These are phyloP conservation scores for Neurospora sp. DNA, from an alignment of 495 filamentous ascomycete genomes.

Conservation along the genomic window DNA sequence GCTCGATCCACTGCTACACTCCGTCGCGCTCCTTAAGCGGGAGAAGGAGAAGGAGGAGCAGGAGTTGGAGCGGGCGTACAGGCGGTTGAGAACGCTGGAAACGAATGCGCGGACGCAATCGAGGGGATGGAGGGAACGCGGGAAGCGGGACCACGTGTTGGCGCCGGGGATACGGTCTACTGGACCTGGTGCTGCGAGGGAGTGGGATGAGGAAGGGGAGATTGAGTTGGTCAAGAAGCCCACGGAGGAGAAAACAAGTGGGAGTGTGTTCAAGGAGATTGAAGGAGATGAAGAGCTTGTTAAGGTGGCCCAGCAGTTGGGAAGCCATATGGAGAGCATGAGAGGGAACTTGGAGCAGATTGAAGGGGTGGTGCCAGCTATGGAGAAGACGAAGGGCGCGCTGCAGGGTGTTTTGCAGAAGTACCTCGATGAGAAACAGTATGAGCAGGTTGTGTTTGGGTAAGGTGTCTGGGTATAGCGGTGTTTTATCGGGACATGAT, in stretches of 20 bases:
- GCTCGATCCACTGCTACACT: constrained; percentile 35
- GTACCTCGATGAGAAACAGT: constrained; percentile 34
- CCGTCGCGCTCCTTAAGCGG: constrained; percentile 28
- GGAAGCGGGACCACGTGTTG: constrained; percentile 31
- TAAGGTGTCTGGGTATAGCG: constrained; percentile 6
- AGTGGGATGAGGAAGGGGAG: not conserved
- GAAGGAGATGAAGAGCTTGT: constrained; percentile 25
- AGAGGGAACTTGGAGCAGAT: constrained; percentile 46
- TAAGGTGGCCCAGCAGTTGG: constrained; percentile 30
- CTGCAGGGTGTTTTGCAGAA: constrained; percentile 29
- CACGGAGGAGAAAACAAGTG: constrained; percentile 1
- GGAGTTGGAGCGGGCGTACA: constrained; percentile 31
- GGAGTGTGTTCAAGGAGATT: constrained; percentile 24
- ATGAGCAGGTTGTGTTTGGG: constrained; percentile 32
- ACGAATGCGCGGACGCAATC: constrained; percentile 29
- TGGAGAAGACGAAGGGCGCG: constrained; percentile 33
- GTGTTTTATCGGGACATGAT: not conserved
- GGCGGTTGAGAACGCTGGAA: constrained; percentile 24
- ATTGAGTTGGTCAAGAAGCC: constrained; percentile 12
- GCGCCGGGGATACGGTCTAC: constrained; percentile 18
- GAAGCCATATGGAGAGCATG: constrained; percentile 45
- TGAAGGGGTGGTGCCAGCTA: constrained; percentile 32
- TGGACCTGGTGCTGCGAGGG: not conserved
- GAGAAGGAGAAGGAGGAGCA: constrained; percentile 31
- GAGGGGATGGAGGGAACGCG: constrained; percentile 23